These are phyloP conservation scores for Pseudopyricularia javanii DNA, from an alignment of 2,329 filamentous ascomycete species.

Conservation along the genomic window DNA sequence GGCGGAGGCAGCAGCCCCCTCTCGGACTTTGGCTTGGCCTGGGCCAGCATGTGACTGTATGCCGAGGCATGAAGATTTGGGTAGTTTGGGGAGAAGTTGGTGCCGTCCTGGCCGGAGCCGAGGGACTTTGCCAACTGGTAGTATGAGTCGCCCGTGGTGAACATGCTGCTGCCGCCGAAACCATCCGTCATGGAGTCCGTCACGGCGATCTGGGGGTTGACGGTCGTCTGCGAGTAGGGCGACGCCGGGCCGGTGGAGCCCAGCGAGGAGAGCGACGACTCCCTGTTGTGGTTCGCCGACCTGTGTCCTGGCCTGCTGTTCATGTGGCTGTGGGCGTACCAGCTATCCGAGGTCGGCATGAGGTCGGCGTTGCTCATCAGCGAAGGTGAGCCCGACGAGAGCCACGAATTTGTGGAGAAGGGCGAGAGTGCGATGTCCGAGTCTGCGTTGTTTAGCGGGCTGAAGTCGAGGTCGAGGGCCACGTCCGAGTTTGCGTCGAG, in stretches of 20 bases:
- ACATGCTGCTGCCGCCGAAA: slow-evolving; percentile 26
- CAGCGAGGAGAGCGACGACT: slow-evolving; percentile 48
- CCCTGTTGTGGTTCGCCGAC: slow-evolving; percentile 36
- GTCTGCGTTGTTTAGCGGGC: neutral
- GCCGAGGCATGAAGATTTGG: slow-evolving; percentile 23
- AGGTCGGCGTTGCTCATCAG: neutral
- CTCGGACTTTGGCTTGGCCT: slow-evolving; percentile 24
- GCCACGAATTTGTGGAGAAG: neutral
- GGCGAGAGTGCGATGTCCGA: neutral
- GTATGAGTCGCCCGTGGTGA: slow-evolving; percentile 25
- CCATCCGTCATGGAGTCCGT: slow-evolving; percentile 34
- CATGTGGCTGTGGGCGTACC: neutral
- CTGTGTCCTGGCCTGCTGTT: neutral
- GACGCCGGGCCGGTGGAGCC: slow-evolving; percentile 49
- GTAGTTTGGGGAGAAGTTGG: slow-evolving; percentile 25
- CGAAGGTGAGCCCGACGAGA: neutral
- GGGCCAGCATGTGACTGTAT: slow-evolving; percentile 26
- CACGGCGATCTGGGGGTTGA: slow-evolving; percentile 46
- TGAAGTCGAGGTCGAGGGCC: slow-evolving; percentile 1
- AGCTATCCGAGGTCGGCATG: neutral
- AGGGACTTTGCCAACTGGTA: slow-evolving; percentile 33
- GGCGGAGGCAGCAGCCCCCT: slow-evolving; percentile 30
- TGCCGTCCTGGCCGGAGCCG: slow-evolving; percentile 16
- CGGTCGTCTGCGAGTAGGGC: slow-evolving; percentile 40
- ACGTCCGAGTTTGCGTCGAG: neutral